phyloP scores from a whole-genome alignment of 495 filamentous ascomycete species.

The Hypoxylon trugodes region DNA sequence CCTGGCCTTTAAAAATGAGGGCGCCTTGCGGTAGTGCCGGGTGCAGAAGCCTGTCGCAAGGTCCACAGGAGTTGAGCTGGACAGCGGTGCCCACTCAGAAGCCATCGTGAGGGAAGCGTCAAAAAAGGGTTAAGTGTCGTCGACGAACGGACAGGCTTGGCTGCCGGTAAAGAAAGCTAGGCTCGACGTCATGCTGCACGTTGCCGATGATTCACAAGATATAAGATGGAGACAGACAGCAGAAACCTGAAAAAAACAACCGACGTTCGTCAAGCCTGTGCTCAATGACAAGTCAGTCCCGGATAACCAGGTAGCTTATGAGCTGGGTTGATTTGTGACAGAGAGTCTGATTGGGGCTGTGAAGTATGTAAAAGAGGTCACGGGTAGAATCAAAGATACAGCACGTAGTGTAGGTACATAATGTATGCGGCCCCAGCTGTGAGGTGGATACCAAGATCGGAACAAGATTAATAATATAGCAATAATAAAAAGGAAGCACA shows the following conservation, averaged over 20 bases:
- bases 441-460: slow-evolving; percentile 28
- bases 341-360: slow-evolving; percentile 30
- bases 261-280: slow-evolving; percentile 35
- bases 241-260: slow-evolving; percentile 21
- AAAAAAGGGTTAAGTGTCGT: slow-evolving; percentile 40
- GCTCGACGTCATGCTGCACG: slow-evolving; percentile 35
- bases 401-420: slow-evolving; percentile 8
- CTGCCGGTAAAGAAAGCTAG: slow-evolving; percentile 28
- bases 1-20: slow-evolving; percentile 1
- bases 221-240: slow-evolving; percentile 25
- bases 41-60: slow-evolving; percentile 4
- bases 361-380: slow-evolving; percentile 30
- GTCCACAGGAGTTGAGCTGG: slow-evolving; percentile 15
- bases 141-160: slow-evolving; percentile 30
- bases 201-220: slow-evolving; percentile 31
- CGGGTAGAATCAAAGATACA: slow-evolving; percentile 9
- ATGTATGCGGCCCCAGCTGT: slow-evolving; percentile 9
- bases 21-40: slow-evolving; percentile 12
- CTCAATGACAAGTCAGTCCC: slow-evolving; percentile 20
- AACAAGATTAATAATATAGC: slow-evolving; percentile 7
- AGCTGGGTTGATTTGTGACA: slow-evolving; percentile 28
- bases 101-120: slow-evolving; percentile 24
- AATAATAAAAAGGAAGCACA: slow-evolving; percentile 9
- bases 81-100: slow-evolving; percentile 24
- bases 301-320: slow-evolving; percentile 15